phyloP scores from a whole-genome alignment of 73 alveolate genomes.

The Uronychia setigera region DNA sequence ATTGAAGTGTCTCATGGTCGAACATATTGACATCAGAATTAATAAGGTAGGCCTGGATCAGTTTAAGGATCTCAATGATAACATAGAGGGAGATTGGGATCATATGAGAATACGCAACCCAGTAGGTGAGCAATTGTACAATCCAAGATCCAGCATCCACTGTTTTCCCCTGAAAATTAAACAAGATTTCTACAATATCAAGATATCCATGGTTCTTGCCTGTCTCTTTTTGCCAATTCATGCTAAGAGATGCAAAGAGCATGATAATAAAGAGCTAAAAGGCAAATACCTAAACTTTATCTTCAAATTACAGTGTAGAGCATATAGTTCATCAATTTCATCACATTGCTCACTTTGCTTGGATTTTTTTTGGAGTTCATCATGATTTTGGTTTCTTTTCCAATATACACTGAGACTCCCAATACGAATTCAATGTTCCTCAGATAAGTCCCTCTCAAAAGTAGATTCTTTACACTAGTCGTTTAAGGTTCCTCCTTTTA shows the following conservation, averaged over 20 bases:
- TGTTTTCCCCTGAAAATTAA: too few relatives aligned
- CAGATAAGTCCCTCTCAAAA: conserved; percentile 88
- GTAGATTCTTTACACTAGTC: conserved; percentile 63
- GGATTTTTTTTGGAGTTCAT: conserved; percentile 85
- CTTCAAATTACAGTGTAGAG: conserved; percentile 48
- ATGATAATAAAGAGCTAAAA: conserved; percentile 39
- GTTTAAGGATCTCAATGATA: conserved; percentile 75
- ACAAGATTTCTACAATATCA: too few relatives aligned
- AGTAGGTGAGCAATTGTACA: conserved; percentile 39
- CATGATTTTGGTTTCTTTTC: conserved; percentile 94
- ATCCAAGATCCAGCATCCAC: conserved; percentile 20
- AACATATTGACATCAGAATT: conserved; percentile 72
- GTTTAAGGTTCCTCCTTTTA: conserved; percentile 1
- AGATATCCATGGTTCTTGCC: conserved; percentile 6
- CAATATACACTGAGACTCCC: conserved; percentile 92
- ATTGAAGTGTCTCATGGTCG: conserved; percentile 59
- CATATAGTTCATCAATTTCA: conserved; percentile 61
- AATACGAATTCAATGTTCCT: conserved; percentile 81
- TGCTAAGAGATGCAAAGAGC: conserved; percentile 22
- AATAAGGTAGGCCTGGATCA: conserved; percentile 66
- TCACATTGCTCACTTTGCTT: conserved; percentile 65
- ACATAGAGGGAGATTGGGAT: conserved; percentile 87
- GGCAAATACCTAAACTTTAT: conserved; percentile 13
- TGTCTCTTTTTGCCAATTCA: conserved; percentile 34
- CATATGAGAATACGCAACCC: conserved; percentile 70